Percentiles rank a stretch among this genome's conserved stretches.
Evolutionary conservation across 2,329 filamentous ascomycete genomes (phyloP).

Genomic region (Penicillium sp.): DNA sequence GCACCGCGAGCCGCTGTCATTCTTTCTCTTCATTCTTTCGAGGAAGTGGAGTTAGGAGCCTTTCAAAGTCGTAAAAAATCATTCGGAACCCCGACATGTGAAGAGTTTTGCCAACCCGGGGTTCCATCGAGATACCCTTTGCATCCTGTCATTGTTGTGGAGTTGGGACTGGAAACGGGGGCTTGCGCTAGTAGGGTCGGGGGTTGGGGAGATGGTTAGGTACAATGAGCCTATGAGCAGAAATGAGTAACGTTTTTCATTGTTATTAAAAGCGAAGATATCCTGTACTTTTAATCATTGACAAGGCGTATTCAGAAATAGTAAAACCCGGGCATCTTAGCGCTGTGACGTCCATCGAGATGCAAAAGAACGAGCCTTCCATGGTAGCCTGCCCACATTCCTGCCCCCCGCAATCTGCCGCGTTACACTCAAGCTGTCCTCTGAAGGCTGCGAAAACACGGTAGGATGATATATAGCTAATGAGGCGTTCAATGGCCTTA

Average conservation of each 20-base stretch:
- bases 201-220: conserved; percentile 1
- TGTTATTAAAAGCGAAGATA: not conserved
- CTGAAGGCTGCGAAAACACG: too few relatives aligned
- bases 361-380: not conserved
- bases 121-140: not conserved
- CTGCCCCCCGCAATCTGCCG: too few relatives aligned
- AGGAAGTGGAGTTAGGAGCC: not conserved
- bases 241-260: conserved; percentile 20
- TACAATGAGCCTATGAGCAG: conserved; percentile 21
- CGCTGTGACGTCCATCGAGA: not conserved
- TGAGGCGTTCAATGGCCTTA: too few relatives aligned
- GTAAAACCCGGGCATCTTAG: not conserved
- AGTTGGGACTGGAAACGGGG: conserved; percentile 4
- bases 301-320: not conserved
- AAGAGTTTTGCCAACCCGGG: not conserved
- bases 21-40: not conserved
- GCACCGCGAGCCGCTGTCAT: not conserved
- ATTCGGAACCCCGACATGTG: not conserved
- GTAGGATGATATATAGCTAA: too few relatives aligned
- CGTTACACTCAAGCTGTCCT: too few relatives aligned
- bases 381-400: too few relatives aligned
- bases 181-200: not conserved
- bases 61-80: not conserved
- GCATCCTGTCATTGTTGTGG: conserved; percentile 7
- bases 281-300: not conserved